Evolutionary conservation across 495 filamentous ascomycete species (phyloP), one percentile per base, ranked within the genome.

Genomic region (Saxophila tyrrhenica): DNA sequence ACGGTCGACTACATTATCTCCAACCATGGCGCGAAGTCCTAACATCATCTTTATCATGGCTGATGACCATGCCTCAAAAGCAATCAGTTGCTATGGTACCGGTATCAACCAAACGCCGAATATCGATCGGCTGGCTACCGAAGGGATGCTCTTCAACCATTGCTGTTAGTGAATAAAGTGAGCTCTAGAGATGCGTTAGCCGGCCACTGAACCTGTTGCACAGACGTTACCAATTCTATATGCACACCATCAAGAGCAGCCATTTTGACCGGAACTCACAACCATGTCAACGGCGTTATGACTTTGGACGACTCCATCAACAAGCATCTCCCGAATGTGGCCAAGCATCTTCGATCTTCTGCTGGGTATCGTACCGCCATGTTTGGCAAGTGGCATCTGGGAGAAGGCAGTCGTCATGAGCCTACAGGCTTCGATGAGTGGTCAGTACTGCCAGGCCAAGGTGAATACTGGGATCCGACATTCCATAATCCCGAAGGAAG

Each of bases 31-130:
- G n/a, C n/a, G n/a, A n/a, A n/a, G n/a, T n/a, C 71, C 71, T 10
- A 74, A 74, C 46, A 70, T 74, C 50, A 42, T 74, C 54, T 74
- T 74, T 60, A 71, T 73, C 59, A 70, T 74, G 68, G 71, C 71
- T 11, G 71, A 74, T 62, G 71, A 74, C 61, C 71, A 74, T 66
- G 71, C 71, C 52, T 61, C 68, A 5, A 73, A 74, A 55, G 58
- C 71, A 1, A 74, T 73, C 44, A 62, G 61, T 19, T 65, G 60
- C 56, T 71, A 73, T 49, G 67, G 67, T 17, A 68, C 71, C 2
- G 67, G 67, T 19, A 70, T 74, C 55, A 74, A 74, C 57, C 46
- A 67, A 43, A 74, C 71, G 0, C 71, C 71, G 0, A 64, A 74
- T 50, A 60, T 74, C 48, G 71, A 74, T 51, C 67, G 70, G 2